Evolutionary conservation across 805 yeast species (phyloP).

Genomic region (Cyberlindnera euphorbiiphila): DNA sequence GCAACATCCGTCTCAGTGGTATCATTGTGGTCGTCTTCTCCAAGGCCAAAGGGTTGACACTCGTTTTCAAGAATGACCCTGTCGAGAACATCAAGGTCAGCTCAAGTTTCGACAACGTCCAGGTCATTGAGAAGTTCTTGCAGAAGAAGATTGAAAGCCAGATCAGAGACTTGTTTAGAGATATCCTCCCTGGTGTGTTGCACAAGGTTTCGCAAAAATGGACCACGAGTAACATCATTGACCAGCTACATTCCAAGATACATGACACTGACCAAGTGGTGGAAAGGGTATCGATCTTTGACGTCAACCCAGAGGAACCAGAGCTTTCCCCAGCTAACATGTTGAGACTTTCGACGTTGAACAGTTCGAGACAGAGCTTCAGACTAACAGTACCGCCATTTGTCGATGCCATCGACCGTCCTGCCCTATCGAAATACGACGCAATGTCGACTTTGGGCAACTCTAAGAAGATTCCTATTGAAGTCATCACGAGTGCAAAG

Average conservation of each 20-base stretch:
- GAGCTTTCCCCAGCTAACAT: slow-evolving; percentile 63
- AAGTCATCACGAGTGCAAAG: slow-evolving; percentile 14
- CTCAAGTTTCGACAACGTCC: slow-evolving; percentile 83
- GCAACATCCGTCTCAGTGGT: slow-evolving; percentile 69
- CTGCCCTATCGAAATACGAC: slow-evolving; percentile 29
- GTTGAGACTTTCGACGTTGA: slow-evolving; percentile 62
- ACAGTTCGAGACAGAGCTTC: slow-evolving; percentile 75
- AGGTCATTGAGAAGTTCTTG: slow-evolving; percentile 76
- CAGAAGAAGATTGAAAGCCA: slow-evolving; percentile 82
- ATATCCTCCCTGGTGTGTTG: slow-evolving; percentile 75
- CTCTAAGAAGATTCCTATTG: slow-evolving; percentile 25
- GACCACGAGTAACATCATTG: slow-evolving; percentile 38
- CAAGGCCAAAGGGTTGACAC: slow-evolving; percentile 75
- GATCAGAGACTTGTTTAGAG: slow-evolving; percentile 75
- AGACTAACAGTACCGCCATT: slow-evolving; percentile 62
- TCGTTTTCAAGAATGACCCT: slow-evolving; percentile 88
- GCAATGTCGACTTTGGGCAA: slow-evolving; percentile 14
- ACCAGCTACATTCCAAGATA: slow-evolving; percentile 25
- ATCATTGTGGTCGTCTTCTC: slow-evolving; percentile 83
- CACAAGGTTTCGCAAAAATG: slow-evolving; percentile 72
- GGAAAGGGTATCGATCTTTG: slow-evolving; percentile 40
- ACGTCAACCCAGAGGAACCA: slow-evolving; percentile 55
- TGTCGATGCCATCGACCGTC: slow-evolving; percentile 54
- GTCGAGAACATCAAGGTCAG: slow-evolving; percentile 76
- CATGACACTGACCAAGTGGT: slow-evolving; percentile 21